Evolutionary conservation across 495 filamentous ascomycete species (phyloP), one percentile per base, ranked within the genome.

Genomic region (Aspergillus carlsbadensis): DNA sequence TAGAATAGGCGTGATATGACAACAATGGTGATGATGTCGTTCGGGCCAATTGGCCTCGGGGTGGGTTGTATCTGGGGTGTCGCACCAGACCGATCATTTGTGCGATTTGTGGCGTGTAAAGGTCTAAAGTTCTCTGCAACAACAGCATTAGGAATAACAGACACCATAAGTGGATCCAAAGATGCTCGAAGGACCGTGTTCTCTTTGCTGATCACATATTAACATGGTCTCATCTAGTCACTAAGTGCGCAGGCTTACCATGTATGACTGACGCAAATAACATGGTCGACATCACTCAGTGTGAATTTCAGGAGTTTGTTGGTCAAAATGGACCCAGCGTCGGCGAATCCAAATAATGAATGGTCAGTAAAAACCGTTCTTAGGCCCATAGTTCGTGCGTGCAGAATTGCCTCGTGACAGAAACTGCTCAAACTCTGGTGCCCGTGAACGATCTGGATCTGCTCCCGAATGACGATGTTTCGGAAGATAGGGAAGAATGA

Each of bases 1-100:
- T 98, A 97, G 70, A 97, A 98, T 11, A 98, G 87, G 18, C 94
- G 90, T 5, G 92, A 97, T 29, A 98, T 92, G 5, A 98, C 93
- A 0, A 98, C 91, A 54, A 98, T 98, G 4, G 92, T 98, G 59
- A 98, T 94, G 13, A 82, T 89, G 59, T 95, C 91, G 48, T 90
- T 78, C 2, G 91, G 91, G 0, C 89, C 88, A 18, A 96, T 78
- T 21, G 70, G 77, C 26, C 69, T 76, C 17, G 77, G 78, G 40
- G 83, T 65, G 57, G 81, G 63, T 56, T 78, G 62, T 72, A 77
- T 56, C 55, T 75, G 65, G 37, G 65, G 44, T 41, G 72, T n/a
- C 6, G n/a, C 66, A 7, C 49, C 67, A n/a, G 62, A 67, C 57
- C 66, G 69, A 65, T 66, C 65, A 34, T 66, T 49, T 56, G 65